A percentile compares a stretch with the other conserved stretches of the same genome.
phyloP scores from a whole-genome alignment of 345 rosid genomes.

The Bretschneidera sinensis region DNA sequence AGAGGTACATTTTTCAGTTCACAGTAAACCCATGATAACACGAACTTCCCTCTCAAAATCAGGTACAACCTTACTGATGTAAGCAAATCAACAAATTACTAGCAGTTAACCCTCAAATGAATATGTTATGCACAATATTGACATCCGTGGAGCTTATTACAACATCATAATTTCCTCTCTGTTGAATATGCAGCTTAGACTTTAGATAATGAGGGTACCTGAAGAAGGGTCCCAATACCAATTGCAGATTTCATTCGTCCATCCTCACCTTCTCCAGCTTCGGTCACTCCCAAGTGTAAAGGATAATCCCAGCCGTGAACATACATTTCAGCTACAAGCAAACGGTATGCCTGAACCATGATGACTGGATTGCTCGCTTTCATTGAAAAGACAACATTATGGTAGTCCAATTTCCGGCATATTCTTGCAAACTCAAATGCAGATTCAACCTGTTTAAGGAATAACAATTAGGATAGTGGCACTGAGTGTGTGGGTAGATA shows the following conservation, averaged over 20 bases:
- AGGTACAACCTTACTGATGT: neutral
- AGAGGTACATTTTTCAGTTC: neutral
- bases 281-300: constrained; percentile 94
- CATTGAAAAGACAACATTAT: constrained; percentile 96
- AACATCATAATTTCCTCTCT: neutral
- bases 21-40: neutral
- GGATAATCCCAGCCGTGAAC: constrained; percentile 98
- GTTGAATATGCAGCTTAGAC: constrained; percentile 4
- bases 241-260: constrained; percentile 99
- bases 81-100: neutral
- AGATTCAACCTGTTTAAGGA: constrained; percentile 78
- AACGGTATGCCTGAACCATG: constrained; percentile 98
- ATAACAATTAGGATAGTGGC: constrained; percentile 18
- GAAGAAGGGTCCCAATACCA: constrained; percentile 95
- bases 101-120: neutral
- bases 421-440: constrained; percentile 98
- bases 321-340: constrained; percentile 93
- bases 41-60: neutral
- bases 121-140: constrained; percentile 1
- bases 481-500: constrained; percentile 13
- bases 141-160: neutral
- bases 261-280: constrained; percentile 99
- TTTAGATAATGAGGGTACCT: constrained; percentile 39
- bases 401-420: constrained; percentile 88
- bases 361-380: constrained; percentile 98